Evolutionary conservation across 2,329 filamentous ascomycete genomes (phyloP).

Genomic region (Grosmannia huntii): DNA sequence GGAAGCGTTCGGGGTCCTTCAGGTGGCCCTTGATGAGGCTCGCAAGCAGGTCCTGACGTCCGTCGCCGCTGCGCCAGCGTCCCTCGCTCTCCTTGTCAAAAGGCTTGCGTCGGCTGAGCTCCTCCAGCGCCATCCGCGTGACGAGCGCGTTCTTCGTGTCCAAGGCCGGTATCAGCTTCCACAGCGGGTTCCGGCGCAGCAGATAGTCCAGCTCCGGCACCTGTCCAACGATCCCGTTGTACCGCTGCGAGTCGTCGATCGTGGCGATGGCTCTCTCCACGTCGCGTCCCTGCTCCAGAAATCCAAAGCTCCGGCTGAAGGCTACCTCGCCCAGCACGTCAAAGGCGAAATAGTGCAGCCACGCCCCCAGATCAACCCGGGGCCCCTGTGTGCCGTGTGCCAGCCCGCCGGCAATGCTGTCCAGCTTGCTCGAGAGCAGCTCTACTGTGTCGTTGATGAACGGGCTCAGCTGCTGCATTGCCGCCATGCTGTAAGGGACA

Average conservation of each 20-base stretch:
- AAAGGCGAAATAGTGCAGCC: slow-evolving; percentile 32
- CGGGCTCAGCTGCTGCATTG: slow-evolving; percentile 36
- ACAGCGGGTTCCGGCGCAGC: slow-evolving; percentile 36
- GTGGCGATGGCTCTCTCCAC: slow-evolving; percentile 37
- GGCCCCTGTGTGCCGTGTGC: slow-evolving; percentile 9
- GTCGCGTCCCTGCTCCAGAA: slow-evolving; percentile 34
- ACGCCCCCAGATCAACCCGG: slow-evolving; percentile 32
- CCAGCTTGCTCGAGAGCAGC: slow-evolving; percentile 28
- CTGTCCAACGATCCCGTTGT: slow-evolving; percentile 39
- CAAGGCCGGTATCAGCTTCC: slow-evolving; percentile 28
- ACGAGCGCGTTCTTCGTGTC: slow-evolving; percentile 32
- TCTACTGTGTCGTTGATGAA: slow-evolving; percentile 40
- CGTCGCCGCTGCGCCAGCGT: slow-evolving; percentile 25
- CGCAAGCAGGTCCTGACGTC: slow-evolving; percentile 36
- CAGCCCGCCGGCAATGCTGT: slow-evolving; percentile 19
- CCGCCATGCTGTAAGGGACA: slow-evolving; percentile 38
- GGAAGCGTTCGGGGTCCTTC: slow-evolving; percentile 33
- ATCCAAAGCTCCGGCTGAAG: slow-evolving; percentile 39
- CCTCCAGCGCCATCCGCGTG: slow-evolving; percentile 38
- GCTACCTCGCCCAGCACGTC: slow-evolving; percentile 39
- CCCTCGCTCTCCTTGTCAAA: slow-evolving; percentile 33
- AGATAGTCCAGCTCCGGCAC: slow-evolving; percentile 35
- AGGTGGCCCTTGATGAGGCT: slow-evolving; percentile 39
- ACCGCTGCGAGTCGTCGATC: slow-evolving; percentile 38
- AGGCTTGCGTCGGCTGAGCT: slow-evolving; percentile 31